phyloP scores from a whole-genome alignment of 495 filamentous ascomycete species.

The Podospora tetraspora region DNA sequence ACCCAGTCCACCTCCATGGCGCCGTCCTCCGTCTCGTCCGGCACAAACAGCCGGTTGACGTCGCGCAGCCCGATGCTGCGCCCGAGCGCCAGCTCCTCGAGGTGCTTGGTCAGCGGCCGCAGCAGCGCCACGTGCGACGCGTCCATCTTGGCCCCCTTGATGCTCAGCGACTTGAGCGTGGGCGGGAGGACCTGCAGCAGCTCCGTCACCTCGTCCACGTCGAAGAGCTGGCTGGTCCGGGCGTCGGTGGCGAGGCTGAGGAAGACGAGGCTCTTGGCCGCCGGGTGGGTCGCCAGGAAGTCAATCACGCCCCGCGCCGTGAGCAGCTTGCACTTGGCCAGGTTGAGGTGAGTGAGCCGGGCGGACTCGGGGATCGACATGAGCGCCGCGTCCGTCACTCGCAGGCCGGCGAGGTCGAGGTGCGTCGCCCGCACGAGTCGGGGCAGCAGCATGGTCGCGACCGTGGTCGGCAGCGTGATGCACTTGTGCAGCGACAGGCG shows the following conservation, averaged over 20 bases:
- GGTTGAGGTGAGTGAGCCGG: constrained; percentile 70
- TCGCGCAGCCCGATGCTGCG: constrained; percentile 61
- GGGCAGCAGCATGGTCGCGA: constrained; percentile 67
- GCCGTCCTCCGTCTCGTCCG: constrained; percentile 36
- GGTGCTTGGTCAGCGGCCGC: constrained; percentile 67
- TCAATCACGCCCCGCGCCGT: constrained; percentile 62
- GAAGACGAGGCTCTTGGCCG: constrained; percentile 61
- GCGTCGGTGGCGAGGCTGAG: constrained; percentile 73
- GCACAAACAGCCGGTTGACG: constrained; percentile 54
- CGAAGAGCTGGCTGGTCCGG: constrained; percentile 66
- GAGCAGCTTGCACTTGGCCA: constrained; percentile 70
- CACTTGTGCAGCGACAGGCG: constrained; percentile 79
- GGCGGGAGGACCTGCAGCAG: constrained; percentile 64
- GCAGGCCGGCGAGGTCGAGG: constrained; percentile 74
- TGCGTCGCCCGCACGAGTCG: constrained; percentile 67
- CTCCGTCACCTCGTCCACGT: constrained; percentile 56
- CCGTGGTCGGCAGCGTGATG: constrained; percentile 60
- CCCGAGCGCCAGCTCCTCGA: constrained; percentile 74
- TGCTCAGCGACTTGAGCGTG: constrained; percentile 67
- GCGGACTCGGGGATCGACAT: constrained; percentile 66
- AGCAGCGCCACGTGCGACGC: constrained; percentile 59
- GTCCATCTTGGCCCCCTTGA: constrained; percentile 69
- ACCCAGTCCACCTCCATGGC: constrained; percentile 43
- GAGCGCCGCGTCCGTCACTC: constrained; percentile 69
- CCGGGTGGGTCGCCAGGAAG: constrained; percentile 69